phyloP scores from a whole-genome alignment of 371 early-diverging fungal species.

The Mucor saturninus region DNA sequence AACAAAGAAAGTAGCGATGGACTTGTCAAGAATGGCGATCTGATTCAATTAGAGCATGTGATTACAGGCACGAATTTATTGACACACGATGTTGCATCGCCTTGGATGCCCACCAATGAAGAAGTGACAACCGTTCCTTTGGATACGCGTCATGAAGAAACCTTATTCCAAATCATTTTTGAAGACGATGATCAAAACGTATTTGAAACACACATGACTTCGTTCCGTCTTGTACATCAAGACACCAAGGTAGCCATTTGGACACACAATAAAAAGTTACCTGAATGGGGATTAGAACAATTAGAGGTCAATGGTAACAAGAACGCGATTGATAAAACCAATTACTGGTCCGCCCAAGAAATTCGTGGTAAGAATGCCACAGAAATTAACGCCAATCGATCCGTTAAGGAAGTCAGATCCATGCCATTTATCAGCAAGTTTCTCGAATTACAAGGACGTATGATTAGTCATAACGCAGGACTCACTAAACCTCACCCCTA shows the following conservation, averaged over 20 bases:
- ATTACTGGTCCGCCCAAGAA: constrained; percentile 78
- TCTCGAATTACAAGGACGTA: constrained; percentile 85
- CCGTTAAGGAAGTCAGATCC: constrained; percentile 43
- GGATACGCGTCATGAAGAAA: constrained; percentile 63
- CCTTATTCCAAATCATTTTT: constrained; percentile 67
- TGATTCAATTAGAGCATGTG: constrained; percentile 75
- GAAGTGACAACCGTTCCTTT: constrained; percentile 86
- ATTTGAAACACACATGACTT: constrained; percentile 62
- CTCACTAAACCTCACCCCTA: constrained; percentile 94
- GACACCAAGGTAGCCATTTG: constrained; percentile 84
- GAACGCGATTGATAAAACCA: constrained; percentile 72
- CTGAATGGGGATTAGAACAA: constrained; percentile 96
- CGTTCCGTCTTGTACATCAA: constrained; percentile 74
- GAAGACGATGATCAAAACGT: constrained; percentile 54
- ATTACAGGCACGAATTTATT: constrained; percentile 73
- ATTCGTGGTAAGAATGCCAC: constrained; percentile 69
- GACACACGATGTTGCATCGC: constrained; percentile 98
- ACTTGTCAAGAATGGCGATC: constrained; percentile 63
- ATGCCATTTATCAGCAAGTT: constrained; percentile 85
- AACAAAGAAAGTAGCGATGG: constrained; percentile 29
- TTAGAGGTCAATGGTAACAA: constrained; percentile 97
- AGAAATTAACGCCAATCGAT: constrained; percentile 39
- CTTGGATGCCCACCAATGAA: constrained; percentile 94
- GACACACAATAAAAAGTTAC: constrained; percentile 77
- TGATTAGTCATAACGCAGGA: constrained; percentile 92